Base-by-base conservation (phyloP, 1,139 yeast genomes). In the Zygosaccharomyces sapae region DNA sequence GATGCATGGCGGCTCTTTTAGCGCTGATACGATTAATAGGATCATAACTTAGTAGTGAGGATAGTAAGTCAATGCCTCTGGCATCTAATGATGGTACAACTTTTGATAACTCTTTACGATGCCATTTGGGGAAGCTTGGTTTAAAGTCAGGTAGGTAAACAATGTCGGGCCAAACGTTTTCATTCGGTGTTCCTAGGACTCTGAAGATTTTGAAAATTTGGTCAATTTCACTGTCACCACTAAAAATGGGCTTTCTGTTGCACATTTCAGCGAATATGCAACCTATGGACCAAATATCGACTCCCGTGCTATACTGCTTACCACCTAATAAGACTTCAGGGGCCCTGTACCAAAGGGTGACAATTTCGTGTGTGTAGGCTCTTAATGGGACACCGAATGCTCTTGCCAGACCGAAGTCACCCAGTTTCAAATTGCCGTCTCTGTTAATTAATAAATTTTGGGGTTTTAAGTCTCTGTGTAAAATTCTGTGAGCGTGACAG, bases 261-360 rank as follows among this genome's bases (percentile, higher is more conserved):
- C 94, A 92, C 97, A 92, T 90, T 68, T 92, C 99, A 4, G 97
- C 98, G 70, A 94, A 92, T 49, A 92, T 92, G 68, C 97, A 90
- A 19, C 99, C 99, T 50, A 89, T 87, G 13, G 96, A 87, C 99
- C 99, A 92, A 84, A 94, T 89, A 67, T 92, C 99, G 43, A 92
- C 97, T 24, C 97, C 97, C 0, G 97, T 92, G 44, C 96, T 87
- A 69, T 92, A 92, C 68, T 92, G 97, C 57, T 95, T 88, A 20
- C 97, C 97, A 29, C 99, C 99, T 35, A 92, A 75, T 55, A 92
- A 74, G 51, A 92, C 88, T 66, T 92, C 99, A 1, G 99, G 99
- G 0, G 97, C 90, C 57, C 99, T 77, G 69, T 92, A 92, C 99
- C 99, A 92, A 58, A 94, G 74, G 0, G 99, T 92, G 46, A 94